phyloP scores from a whole-genome alignment of 2,329 filamentous ascomycete species.

The Cytospora schulzeri region DNA sequence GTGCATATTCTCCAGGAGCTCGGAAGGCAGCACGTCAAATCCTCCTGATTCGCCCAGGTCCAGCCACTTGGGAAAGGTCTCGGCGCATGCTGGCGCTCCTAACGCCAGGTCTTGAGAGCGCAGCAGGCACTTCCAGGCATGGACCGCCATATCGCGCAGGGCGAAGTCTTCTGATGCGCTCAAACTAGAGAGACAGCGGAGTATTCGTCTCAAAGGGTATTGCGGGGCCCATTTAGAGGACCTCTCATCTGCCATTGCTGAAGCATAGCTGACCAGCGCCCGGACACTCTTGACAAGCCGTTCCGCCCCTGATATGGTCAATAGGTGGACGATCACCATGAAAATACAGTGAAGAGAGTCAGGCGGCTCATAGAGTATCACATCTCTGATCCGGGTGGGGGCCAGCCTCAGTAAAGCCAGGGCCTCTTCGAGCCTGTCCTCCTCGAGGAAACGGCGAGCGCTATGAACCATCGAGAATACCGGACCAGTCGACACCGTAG shows the following conservation, averaged over 20 bases:
- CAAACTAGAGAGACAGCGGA: slow-evolving; percentile 14
- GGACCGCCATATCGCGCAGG: slow-evolving; percentile 22
- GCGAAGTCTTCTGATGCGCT: slow-evolving; percentile 12
- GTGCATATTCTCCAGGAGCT: slow-evolving; percentile 15
- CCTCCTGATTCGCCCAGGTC: slow-evolving; percentile 25
- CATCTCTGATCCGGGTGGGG: slow-evolving; percentile 9
- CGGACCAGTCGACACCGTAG: slow-evolving; percentile 2
- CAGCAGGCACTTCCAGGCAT: slow-evolving; percentile 22
- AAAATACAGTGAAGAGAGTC: slow-evolving; percentile 21
- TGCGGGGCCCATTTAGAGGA: slow-evolving; percentile 16
- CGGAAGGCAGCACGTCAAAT: slow-evolving; percentile 17
- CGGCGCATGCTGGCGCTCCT: neutral
- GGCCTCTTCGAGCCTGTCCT: slow-evolving; percentile 22
- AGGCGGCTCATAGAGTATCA: slow-evolving; percentile 18
- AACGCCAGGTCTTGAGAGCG: slow-evolving; percentile 18
- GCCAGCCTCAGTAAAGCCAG: slow-evolving; percentile 21
- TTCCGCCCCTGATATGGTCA: slow-evolving; percentile 6
- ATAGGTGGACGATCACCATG: slow-evolving; percentile 24
- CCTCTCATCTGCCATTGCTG: slow-evolving; percentile 16
- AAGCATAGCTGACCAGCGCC: slow-evolving; percentile 22
- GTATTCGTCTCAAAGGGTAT: slow-evolving; percentile 23
- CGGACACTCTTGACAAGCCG: slow-evolving; percentile 14
- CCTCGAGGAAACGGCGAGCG: slow-evolving; percentile 19
- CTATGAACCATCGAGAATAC: slow-evolving; percentile 22
- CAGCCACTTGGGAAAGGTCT: slow-evolving; percentile 24